Evolutionary conservation across 1,284 basidiomycete species (phyloP).

Genomic region (Tausonia pullulans): DNA sequence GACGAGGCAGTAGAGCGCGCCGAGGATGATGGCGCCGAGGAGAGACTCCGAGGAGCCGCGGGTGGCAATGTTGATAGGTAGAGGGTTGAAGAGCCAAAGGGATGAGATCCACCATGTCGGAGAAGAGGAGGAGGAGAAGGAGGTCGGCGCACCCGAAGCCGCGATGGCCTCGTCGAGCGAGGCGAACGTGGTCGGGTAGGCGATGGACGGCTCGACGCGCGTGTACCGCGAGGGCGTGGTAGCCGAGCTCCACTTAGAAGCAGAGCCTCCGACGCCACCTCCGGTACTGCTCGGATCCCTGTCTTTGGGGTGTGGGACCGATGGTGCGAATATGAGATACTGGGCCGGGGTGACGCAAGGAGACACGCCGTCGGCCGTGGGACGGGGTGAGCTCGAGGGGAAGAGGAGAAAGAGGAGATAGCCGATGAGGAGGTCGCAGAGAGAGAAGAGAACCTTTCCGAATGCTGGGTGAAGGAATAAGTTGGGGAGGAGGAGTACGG

Average conservation of each 20-base stretch:
- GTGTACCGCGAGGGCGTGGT: too few relatives aligned
- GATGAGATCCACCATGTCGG: constrained; percentile 21
- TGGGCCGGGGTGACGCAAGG: neutral
- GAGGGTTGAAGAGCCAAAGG: constrained; percentile 76
- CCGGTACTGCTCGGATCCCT: too few relatives aligned
- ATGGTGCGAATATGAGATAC: too few relatives aligned
- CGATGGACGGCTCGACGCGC: too few relatives aligned
- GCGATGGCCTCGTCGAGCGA: neutral
- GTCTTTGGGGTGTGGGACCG: too few relatives aligned
- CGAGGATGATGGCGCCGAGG: constrained; percentile 66
- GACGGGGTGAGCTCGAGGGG: neutral
- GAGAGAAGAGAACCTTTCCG: constrained; percentile 81
- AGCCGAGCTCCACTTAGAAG: too few relatives aligned
- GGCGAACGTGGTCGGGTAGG: too few relatives aligned
- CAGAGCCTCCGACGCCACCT: neutral
- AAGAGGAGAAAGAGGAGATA: constrained; percentile 50
- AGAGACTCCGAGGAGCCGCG: constrained; percentile 89
- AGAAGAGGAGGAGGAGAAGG: neutral
- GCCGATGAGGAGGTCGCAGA: constrained; percentile 74
- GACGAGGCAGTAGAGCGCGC: constrained; percentile 50
- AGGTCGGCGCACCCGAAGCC: neutral
- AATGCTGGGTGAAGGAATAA: constrained; percentile 64
- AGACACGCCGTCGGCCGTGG: neutral
- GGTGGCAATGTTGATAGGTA: constrained; percentile 92
- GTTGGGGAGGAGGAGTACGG: constrained; percentile 70